Evolutionary conservation across 2,329 filamentous ascomycete genomes (phyloP).

Genomic region (Rosellinia necatrix): DNA sequence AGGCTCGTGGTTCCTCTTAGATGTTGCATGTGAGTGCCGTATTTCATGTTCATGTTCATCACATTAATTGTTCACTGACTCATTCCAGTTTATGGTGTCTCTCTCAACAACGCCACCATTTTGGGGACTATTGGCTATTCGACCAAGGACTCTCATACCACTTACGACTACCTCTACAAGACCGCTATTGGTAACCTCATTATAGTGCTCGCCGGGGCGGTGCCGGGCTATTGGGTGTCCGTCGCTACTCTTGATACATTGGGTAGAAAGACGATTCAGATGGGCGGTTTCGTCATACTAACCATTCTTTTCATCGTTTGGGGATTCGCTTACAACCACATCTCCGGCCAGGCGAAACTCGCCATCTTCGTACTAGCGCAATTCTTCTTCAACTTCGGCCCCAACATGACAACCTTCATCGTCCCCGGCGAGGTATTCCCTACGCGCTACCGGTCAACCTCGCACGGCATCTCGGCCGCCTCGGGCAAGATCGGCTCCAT

Average conservation of each 20-base stretch:
- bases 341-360: conserved; percentile 57
- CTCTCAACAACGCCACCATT: conserved; percentile 77
- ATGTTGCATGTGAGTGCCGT: conserved; percentile 51
- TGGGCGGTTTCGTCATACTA: conserved; percentile 64
- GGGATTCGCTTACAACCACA: conserved; percentile 63
- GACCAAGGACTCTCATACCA: conserved; percentile 53
- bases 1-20: conserved; percentile 76
- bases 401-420: conserved; percentile 62
- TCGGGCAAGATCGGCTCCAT: conserved; percentile 61
- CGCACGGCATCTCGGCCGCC: conserved; percentile 61
- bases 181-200: conserved; percentile 80
- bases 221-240: conserved; percentile 82
- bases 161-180: conserved; percentile 74
- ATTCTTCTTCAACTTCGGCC: conserved; percentile 65
- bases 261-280: conserved; percentile 78
- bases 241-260: conserved; percentile 74
- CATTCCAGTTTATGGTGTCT: conserved; percentile 62
- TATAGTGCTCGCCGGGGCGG: conserved; percentile 76
- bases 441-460: conserved; percentile 60
- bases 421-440: conserved; percentile 62
- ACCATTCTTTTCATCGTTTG: conserved; percentile 63
- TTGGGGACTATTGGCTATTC: conserved; percentile 74
- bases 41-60: conserved; percentile 34
- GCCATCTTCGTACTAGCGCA: conserved; percentile 61
- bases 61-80: conserved; percentile 5